phyloP scores from a whole-genome alignment of 352 stramenopile species.

The Pythium folliculosum region DNA sequence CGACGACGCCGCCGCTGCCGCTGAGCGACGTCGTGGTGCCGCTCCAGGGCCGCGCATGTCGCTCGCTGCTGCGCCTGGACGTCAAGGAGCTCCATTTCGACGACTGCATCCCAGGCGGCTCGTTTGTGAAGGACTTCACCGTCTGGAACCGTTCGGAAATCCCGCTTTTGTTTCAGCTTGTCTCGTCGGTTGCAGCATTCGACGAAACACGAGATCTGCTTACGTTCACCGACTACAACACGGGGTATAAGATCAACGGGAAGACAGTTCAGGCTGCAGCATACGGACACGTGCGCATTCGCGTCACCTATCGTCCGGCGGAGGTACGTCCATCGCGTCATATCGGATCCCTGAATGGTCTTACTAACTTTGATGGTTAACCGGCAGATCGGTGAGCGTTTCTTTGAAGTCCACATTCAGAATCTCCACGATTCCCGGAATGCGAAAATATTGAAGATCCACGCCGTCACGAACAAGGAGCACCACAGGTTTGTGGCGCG shows the following conservation, averaged over 20 bases:
- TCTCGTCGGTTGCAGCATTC: constrained; percentile 69
- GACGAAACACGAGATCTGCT: constrained; percentile 72
- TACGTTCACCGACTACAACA: constrained; percentile 87
- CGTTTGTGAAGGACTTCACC: constrained; percentile 90
- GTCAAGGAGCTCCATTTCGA: constrained; percentile 90
- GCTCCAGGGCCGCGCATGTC: constrained; percentile 80
- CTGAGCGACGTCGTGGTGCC: constrained; percentile 72
- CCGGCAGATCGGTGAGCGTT: constrained; percentile 72
- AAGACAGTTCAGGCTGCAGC: constrained; percentile 80
- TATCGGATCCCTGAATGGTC: background rate
- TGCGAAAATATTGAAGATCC: constrained; percentile 85
- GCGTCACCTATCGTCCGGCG: constrained; percentile 80
- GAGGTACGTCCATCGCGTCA: constrained; percentile 62
- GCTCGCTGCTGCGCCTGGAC: constrained; percentile 80
- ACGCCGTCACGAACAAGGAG: constrained; percentile 87
- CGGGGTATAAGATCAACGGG: constrained; percentile 79
- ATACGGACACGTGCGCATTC: constrained; percentile 84
- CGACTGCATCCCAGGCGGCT: constrained; percentile 82
- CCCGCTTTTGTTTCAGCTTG: constrained; percentile 81
- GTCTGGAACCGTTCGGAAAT: constrained; percentile 91
- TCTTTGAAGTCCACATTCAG: constrained; percentile 87
- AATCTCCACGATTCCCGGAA: constrained; percentile 87
- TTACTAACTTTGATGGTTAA: background rate
- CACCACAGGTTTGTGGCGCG: constrained; percentile 63
- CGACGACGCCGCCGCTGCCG: constrained; percentile 29